Percentiles rank a stretch among this genome's conserved stretches.
phyloP scores from a whole-genome alignment of 192 early-diverging fungal species.

The Backusella psychrophila region DNA sequence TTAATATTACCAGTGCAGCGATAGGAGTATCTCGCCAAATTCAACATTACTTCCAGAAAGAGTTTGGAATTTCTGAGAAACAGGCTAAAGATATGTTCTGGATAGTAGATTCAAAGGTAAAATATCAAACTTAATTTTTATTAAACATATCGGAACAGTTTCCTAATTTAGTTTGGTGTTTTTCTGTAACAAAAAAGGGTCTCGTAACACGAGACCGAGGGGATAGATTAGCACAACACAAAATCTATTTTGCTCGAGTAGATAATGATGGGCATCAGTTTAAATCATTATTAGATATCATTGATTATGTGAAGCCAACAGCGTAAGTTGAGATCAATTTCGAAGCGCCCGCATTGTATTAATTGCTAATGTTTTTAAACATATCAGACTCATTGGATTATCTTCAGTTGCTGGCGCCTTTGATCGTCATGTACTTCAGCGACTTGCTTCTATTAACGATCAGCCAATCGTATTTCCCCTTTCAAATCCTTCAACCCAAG shows the following conservation, averaged over 20 bases:
- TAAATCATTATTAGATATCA: slow-evolving; percentile 66
- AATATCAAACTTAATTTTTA: background rate
- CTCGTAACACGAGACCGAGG: slow-evolving; percentile 87
- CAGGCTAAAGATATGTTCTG: slow-evolving; percentile 72
- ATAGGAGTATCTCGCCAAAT: slow-evolving; percentile 63
- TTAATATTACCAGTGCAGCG: too few relatives aligned
- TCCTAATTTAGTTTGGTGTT: background rate
- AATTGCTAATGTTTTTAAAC: background rate
- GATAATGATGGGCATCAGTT: slow-evolving; percentile 85
- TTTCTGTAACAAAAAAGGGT: slow-evolving; percentile 41
- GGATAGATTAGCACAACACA: slow-evolving; percentile 79
- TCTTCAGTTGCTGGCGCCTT: slow-evolving; percentile 84
- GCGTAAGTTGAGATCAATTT: slow-evolving; percentile 25
- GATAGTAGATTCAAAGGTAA: slow-evolving; percentile 81
- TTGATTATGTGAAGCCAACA: slow-evolving; percentile 88
- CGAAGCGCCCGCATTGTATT: too few relatives aligned
- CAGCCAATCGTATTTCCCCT: slow-evolving; percentile 93
- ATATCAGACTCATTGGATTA: slow-evolving; percentile 77
- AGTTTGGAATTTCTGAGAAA: slow-evolving; percentile 70
- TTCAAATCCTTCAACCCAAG: slow-evolving; percentile 84
- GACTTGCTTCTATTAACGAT: slow-evolving; percentile 75
- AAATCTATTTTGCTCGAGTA: slow-evolving; percentile 80
- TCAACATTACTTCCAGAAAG: slow-evolving; percentile 74
- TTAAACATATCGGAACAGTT: background rate
- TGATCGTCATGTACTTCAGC: slow-evolving; percentile 60